Percentiles rank a stretch among this genome's conserved stretches.
Evolutionary conservation across 331 rosid genomes (phyloP).

Genomic region (Phaseolus coccineus): DNA sequence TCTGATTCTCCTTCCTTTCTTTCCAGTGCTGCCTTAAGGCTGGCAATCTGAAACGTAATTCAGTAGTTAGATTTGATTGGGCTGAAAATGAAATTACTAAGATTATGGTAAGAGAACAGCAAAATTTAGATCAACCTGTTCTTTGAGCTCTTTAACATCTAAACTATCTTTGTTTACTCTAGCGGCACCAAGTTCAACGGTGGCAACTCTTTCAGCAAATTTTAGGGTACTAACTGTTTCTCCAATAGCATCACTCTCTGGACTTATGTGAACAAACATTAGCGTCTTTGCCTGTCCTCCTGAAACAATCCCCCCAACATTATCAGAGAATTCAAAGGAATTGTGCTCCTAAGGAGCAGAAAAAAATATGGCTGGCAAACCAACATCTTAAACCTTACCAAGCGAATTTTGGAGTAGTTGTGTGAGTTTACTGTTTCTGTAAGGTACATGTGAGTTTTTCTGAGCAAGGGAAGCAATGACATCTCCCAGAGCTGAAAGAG

Average conservation of each 20-base stretch:
- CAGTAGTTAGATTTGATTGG: slow-evolving; percentile 13
- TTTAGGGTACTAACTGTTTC: slow-evolving; percentile 94
- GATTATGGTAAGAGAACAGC: slow-evolving; percentile 15
- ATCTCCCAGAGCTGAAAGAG: slow-evolving; percentile 98
- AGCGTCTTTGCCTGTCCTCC: slow-evolving; percentile 98
- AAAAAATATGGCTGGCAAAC: slow-evolving; percentile 16
- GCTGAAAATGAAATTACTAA: slow-evolving; percentile 6
- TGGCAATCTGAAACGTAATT: slow-evolving; percentile 67
- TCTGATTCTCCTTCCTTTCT: slow-evolving; percentile 79
- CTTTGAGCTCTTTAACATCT: slow-evolving; percentile 93
- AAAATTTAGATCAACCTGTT: slow-evolving; percentile 63
- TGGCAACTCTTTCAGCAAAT: slow-evolving; percentile 98
- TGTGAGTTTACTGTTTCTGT: slow-evolving; percentile 97
- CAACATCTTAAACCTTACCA: slow-evolving; percentile 62
- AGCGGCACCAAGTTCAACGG: slow-evolving; percentile 97
- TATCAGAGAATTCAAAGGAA: slow-evolving; percentile 31
- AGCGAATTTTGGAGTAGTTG: slow-evolving; percentile 98
- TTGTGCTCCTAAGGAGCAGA: background rate
- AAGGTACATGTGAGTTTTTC: slow-evolving; percentile 91
- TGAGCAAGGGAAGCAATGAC: slow-evolving; percentile 98
- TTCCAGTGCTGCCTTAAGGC: slow-evolving; percentile 80
- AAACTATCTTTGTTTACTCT: slow-evolving; percentile 82
- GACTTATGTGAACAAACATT: slow-evolving; percentile 98
- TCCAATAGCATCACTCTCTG: slow-evolving; percentile 81
- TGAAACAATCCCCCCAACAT: slow-evolving; percentile 46